Conservation (phyloP, 345 rosid species). For the Citrus reticulata region DNA sequence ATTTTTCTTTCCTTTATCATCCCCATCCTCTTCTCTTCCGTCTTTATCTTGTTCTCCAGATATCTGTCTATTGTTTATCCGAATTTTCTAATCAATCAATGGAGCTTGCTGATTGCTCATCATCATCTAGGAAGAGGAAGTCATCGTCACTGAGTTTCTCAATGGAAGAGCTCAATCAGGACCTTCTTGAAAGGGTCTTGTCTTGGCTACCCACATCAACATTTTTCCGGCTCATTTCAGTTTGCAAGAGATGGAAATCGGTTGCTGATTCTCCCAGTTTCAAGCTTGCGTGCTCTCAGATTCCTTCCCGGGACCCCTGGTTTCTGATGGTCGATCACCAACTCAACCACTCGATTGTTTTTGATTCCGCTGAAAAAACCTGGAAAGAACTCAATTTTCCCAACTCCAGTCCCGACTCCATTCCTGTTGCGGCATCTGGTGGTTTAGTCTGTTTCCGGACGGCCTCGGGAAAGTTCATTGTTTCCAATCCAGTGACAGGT, state of each 20-base stretch:
- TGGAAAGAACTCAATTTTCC: slow-evolving; percentile 59
- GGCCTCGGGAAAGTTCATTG: slow-evolving; percentile 40
- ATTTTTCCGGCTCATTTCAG: slow-evolving; percentile 59
- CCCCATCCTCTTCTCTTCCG: background rate
- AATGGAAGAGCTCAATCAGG: slow-evolving; percentile 70
- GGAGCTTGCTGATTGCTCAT: slow-evolving; percentile 24
- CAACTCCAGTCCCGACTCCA: slow-evolving; percentile 23
- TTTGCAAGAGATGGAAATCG: slow-evolving; percentile 89
- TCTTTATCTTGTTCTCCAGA: background rate
- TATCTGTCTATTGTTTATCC: background rate
- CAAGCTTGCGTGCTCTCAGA: slow-evolving; percentile 68
- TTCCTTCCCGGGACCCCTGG: slow-evolving; percentile 79
- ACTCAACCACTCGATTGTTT: slow-evolving; percentile 40
- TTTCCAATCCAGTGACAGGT: slow-evolving; percentile 70
- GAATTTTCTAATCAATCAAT: slow-evolving; percentile 5
- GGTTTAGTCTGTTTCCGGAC: slow-evolving; percentile 67
- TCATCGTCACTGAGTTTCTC: slow-evolving; percentile 26
- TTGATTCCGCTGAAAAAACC: slow-evolving; percentile 57
- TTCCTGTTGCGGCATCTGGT: slow-evolving; percentile 79
- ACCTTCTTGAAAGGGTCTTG: slow-evolving; percentile 76
- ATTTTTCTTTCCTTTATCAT: background rate
- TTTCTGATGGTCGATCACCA: slow-evolving; percentile 63
- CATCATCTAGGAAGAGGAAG: slow-evolving; percentile 54
- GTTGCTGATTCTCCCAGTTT: slow-evolving; percentile 59
- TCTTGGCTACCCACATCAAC: slow-evolving; percentile 80